Evolutionary conservation across 495 filamentous ascomycete genomes (phyloP), one percentile per base, ranked within the genome.

Genomic region (Penicillium fimorum): DNA sequence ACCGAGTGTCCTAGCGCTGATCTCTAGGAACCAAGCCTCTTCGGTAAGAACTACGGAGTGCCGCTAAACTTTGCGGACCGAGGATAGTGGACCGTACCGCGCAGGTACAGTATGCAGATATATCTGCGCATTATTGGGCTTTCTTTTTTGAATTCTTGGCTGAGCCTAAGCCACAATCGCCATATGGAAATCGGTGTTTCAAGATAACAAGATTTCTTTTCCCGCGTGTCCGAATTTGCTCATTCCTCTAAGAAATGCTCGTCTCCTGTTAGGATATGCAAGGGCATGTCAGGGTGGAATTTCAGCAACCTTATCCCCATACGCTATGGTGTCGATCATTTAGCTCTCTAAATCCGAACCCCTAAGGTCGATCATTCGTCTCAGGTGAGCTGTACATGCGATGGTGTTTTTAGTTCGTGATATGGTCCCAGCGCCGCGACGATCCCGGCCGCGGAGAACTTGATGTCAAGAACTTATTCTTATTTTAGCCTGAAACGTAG

Each of bases 281-380:
- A 74, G 69, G 22, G 71, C 60, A 69, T 65, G 42, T 17, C 58
- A n/a, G n/a, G n/a, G n/a, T 68, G 63, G 55, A 62, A 59, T 61
- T 49, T 59, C 53, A 58, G 48, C 66, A 72, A 70, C 65, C 67
- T 71, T 72, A 69, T 72, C 66, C 64, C 43, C 49, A 47, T 55
- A 48, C 22, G 25, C 40, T 49, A 43, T 5, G 2, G 30, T 38
- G 60, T 55, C 56, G 53, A 55, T 59, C 56, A 24, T 33, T 53
- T 18, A 24, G 12, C n/a, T n/a, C 29, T 4, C 5, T 10, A 32
- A 40, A 8, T 4, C 24, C 45, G 45, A 43, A 41, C 20, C 12
- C 47, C n/a, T 32, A 27, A 47, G 18, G 52, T 20, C 15, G 43
- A 54, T 45, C 43, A 37, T 24, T 35, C 11, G 25, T 48, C 35